A percentile compares a stretch with the other conserved stretches of the same genome.
Conservation (phyloP, 208 protist species). For the Giardia muris region DNA sequence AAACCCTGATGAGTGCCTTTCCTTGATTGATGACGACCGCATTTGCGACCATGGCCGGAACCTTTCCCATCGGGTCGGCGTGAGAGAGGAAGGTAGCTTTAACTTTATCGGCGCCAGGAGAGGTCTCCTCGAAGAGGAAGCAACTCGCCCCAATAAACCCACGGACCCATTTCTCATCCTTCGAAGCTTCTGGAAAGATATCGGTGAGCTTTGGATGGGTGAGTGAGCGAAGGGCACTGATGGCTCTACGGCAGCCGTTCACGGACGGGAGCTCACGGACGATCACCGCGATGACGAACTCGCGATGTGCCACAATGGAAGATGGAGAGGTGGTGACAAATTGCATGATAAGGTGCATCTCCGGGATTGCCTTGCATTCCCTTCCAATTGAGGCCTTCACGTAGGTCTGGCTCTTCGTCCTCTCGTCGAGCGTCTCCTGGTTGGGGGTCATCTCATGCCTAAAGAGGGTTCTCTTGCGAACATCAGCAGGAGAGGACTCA, state of each 20-base stretch:
- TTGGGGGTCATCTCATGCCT: not conserved
- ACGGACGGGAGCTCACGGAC: not conserved
- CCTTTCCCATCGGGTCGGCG: not conserved
- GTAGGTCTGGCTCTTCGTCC: not conserved
- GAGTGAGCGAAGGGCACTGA: not conserved
- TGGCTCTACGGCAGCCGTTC: not conserved
- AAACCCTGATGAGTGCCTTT: not conserved
- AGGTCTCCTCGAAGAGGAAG: not conserved
- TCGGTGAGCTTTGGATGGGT: not conserved
- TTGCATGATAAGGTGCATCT: not conserved
- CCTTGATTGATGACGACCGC: not conserved
- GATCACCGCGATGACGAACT: not conserved
- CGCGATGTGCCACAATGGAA: not conserved
- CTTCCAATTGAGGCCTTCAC: not conserved
- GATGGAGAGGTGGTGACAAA: slow-evolving; percentile 2
- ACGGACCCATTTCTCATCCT: not conserved
- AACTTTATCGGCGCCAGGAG: not conserved
- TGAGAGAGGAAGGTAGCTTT: not conserved
- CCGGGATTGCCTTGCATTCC: not conserved
- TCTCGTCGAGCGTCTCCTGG: not conserved
- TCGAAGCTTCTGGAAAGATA: not conserved
- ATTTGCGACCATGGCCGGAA: not conserved
- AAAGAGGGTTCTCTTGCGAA: not conserved
- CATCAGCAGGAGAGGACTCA: not conserved
- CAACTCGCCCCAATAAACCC: not conserved